phyloP scores from a whole-genome alignment of 2,329 filamentous ascomycete genomes.

The Penicillium glabrum region DNA sequence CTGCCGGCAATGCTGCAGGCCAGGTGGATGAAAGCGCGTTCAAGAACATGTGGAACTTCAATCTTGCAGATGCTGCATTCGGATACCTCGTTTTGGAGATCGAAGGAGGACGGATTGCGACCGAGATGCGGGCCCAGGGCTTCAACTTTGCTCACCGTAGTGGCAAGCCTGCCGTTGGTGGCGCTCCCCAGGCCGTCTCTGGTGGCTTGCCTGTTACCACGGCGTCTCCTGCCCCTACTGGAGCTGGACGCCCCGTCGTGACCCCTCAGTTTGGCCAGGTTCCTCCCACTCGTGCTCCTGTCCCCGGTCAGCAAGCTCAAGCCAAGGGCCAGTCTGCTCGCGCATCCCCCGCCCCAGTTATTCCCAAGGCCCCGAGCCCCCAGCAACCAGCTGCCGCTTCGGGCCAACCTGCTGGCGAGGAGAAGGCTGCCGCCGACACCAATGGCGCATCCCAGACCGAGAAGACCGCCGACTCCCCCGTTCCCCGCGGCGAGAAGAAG shows the following conservation, averaged over 20 bases:
- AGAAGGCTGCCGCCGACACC: conserved; percentile 51
- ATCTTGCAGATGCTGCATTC: conserved; percentile 94
- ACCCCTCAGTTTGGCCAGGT: conserved; percentile 45
- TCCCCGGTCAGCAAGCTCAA: conserved; percentile 30
- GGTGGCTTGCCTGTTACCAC: conserved; percentile 31
- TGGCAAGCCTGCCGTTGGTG: conserved; percentile 65
- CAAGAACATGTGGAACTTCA: conserved; percentile 99
- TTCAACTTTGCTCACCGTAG: conserved; percentile 99
- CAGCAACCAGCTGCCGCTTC: conserved; percentile 39
- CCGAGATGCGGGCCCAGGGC: conserved; percentile 96
- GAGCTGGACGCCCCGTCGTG: conserved; percentile 36
- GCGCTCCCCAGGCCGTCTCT: conserved; percentile 30
- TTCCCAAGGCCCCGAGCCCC: conserved; percentile 41
- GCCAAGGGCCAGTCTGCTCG: conserved; percentile 34
- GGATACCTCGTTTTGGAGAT: conserved; percentile 94
- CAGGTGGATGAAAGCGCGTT: conserved; percentile 98
- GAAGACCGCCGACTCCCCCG: conserved; percentile 44
- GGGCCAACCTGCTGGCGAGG: conserved; percentile 42
- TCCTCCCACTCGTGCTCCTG: conserved; percentile 33
- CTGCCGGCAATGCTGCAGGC: conserved; percentile 69
- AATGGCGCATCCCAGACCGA: conserved; percentile 55
- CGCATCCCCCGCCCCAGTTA: conserved; percentile 43
- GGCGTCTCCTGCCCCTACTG: conserved; percentile 38
- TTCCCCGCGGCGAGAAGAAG: conserved; percentile 62
- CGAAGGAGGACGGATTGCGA: conserved; percentile 92